These are phyloP conservation scores for Xerocomus amazonicus DNA, from an alignment of 1,284 basidiomycete species.

Conservation along the genomic window DNA sequence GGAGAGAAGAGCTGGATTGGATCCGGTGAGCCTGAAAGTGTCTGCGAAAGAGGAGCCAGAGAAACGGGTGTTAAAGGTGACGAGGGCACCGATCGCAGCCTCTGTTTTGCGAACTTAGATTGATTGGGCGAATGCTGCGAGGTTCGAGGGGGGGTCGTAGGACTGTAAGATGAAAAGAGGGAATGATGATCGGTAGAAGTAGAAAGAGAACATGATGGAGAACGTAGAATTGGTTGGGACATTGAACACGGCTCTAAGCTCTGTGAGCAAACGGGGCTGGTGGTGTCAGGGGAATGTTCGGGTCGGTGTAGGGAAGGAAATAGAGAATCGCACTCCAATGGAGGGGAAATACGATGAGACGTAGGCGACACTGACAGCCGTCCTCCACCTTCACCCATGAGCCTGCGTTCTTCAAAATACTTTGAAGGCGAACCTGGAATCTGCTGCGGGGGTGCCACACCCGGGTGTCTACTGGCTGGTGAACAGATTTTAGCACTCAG, in stretches of 20 bases:
- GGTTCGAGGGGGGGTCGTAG: constrained; percentile 14
- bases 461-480: neutral
- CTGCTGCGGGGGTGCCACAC: neutral
- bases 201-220: constrained; percentile 9
- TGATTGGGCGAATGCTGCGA: constrained; percentile 12
- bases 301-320: constrained; percentile 20
- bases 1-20: constrained; percentile 20
- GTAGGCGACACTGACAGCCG: neutral
- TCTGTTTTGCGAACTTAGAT: neutral
- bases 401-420: neutral
- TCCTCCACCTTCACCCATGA: neutral
- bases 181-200: constrained; percentile 5
- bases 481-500: neutral
- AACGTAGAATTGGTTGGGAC: neutral
- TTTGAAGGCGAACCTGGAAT: neutral
- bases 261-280: neutral
- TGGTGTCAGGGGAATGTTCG: neutral
- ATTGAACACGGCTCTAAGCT: constrained; percentile 2
- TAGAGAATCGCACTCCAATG: constrained; percentile 13
- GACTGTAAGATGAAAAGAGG: constrained; percentile 8
- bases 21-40: constrained; percentile 22
- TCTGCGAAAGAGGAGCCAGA: constrained; percentile 8
- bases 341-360: constrained; percentile 4
- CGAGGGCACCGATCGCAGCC: constrained; percentile 1
- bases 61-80: constrained; percentile 28